A percentile compares a stretch with the other conserved stretches of the same genome.
These are phyloP conservation scores for Candida bentonensis DNA, from an alignment of 805 yeast genomes.

Conservation along the genomic window DNA sequence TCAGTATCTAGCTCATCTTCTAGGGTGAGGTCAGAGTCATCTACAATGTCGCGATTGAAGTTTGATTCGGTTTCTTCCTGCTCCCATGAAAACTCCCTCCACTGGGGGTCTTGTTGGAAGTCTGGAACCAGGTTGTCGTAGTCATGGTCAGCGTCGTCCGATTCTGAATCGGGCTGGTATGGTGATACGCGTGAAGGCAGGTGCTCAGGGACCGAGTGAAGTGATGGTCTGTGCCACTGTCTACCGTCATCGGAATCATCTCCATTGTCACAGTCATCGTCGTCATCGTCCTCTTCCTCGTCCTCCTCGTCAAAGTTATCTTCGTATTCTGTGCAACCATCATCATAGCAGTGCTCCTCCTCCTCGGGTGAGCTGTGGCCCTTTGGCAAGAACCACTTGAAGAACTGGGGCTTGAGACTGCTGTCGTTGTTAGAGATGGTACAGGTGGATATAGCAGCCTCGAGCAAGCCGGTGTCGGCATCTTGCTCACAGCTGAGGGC, in stretches of 20 bases:
- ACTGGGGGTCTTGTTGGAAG: no score
- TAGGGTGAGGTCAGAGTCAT: no score
- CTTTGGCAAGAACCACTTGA: neutral
- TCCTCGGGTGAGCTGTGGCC: neutral
- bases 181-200: no score
- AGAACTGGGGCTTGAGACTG: neutral
- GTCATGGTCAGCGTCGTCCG: no score
- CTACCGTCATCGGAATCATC: conserved; percentile 14
- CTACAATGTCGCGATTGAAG: no score
- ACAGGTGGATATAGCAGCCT: neutral
- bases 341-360: neutral
- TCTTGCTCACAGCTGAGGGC: conserved; percentile 5
- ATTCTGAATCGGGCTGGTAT: neutral
- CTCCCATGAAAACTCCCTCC: no score
- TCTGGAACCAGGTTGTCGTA: no score
- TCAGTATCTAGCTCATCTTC: no score
- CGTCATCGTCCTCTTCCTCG: conserved; percentile 11
- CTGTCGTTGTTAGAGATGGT: neutral
- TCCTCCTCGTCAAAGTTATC: conserved; percentile 5
- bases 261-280: conserved; percentile 13
- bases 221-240: conserved; percentile 9
- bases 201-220: no score
- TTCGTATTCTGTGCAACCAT: neutral
- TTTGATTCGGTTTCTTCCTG: no score
- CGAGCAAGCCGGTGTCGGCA: neutral